phyloP scores from a whole-genome alignment of 192 early-diverging fungal species.

The Coemansia sp. region DNA sequence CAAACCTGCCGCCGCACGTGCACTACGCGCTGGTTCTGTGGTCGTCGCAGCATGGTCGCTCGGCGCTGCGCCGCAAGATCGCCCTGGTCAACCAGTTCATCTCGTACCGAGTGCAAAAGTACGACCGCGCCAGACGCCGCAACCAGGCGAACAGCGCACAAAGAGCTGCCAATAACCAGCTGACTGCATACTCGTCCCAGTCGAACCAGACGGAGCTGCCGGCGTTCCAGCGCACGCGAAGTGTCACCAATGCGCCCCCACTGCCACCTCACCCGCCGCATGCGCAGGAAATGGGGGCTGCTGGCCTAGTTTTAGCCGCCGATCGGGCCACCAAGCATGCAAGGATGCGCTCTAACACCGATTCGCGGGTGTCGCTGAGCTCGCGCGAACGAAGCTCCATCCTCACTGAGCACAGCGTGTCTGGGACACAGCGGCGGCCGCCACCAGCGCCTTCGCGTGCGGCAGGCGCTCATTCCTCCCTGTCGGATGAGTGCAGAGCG shows the following conservation, averaged over 20 bases:
- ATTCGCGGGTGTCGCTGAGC: slow-evolving; percentile 40
- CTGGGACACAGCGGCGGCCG: not conserved
- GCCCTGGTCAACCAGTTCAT: slow-evolving; percentile 85
- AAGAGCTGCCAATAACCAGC: not conserved
- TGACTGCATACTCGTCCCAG: slow-evolving; percentile 40
- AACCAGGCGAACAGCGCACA: slow-evolving; percentile 4
- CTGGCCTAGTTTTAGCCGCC: not conserved
- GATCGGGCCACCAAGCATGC: slow-evolving; percentile 9
- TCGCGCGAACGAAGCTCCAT: slow-evolving; percentile 15
- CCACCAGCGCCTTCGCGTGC: not conserved
- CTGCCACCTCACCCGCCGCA: not conserved
- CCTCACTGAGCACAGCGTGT: not conserved
- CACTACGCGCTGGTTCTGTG: slow-evolving; percentile 86
- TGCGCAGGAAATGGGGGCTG: no score
- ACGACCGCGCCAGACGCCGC: slow-evolving; percentile 37
- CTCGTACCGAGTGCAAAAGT: slow-evolving; percentile 74
- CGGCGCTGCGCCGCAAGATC: slow-evolving; percentile 69
- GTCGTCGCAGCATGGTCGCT: slow-evolving; percentile 65
- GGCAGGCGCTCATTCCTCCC: not conserved
- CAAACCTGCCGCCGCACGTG: slow-evolving; percentile 79
- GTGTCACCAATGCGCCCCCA: slow-evolving; percentile 23
- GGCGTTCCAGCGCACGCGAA: slow-evolving; percentile 40
- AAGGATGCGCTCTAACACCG: slow-evolving; percentile 47
- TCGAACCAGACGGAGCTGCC: slow-evolving; percentile 42
- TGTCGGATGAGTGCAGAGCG: not conserved